Conservation (phyloP, 78 protist species). For the Guillardia theta region DNA sequence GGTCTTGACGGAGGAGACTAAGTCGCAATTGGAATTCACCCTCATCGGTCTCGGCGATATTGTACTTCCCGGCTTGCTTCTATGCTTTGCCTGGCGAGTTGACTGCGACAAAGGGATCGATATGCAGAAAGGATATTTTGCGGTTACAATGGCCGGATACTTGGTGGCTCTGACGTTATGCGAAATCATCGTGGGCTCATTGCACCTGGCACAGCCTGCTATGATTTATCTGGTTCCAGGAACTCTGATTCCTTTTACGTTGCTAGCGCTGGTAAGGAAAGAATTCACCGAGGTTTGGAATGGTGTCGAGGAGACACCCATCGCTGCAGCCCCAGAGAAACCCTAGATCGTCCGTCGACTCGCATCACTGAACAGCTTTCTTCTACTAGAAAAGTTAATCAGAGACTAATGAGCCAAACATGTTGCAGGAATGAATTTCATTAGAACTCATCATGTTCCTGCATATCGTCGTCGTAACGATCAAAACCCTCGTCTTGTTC, state of each 20-base stretch:
- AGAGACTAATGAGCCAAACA: too few species aligned
- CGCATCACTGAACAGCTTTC: too few species aligned
- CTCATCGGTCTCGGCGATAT: constrained; percentile 33
- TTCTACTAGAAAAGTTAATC: too few species aligned
- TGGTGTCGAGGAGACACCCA: background rate
- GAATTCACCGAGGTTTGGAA: background rate
- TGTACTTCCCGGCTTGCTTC: constrained; percentile 21
- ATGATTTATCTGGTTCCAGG: constrained; percentile 38
- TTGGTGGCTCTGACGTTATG: background rate
- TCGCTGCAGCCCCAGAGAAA: too few species aligned
- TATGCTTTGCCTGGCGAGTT: background rate
- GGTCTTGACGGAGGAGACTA: background rate
- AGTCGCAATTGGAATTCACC: background rate
- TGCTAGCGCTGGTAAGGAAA: background rate
- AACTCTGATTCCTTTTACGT: background rate
- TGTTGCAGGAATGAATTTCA: too few species aligned
- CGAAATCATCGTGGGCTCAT: constrained; percentile 32
- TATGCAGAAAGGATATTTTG: background rate
- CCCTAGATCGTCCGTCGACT: too few species aligned
- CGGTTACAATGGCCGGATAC: background rate
- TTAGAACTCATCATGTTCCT: too few species aligned
- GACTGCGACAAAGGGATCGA: constrained; percentile 1
- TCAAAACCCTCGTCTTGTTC: too few species aligned
- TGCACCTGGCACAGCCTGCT: constrained; percentile 40
- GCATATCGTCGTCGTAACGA: too few species aligned